Conservation (phyloP, 179 eudicot genomes). For the Heliamphora pulchella region DNA sequence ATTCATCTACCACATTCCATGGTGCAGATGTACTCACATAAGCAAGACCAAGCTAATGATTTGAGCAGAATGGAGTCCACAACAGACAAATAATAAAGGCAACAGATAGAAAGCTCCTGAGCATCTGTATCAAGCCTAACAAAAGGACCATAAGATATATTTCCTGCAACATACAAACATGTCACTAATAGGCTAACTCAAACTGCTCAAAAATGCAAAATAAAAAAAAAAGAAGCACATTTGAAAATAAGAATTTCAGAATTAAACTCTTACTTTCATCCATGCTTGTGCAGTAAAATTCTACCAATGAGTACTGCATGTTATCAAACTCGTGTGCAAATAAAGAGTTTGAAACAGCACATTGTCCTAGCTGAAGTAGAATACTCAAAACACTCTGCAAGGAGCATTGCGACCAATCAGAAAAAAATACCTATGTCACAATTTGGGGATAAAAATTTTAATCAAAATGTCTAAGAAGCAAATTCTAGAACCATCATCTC, state of each 20-base stretch:
- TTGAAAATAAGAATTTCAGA: neutral
- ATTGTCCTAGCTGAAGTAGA: slow-evolving; percentile 66
- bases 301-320: slow-evolving; percentile 46
- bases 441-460: neutral
- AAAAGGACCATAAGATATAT: slow-evolving; percentile 63
- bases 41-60: slow-evolving; percentile 72
- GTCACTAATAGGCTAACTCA: neutral
- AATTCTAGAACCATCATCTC: neutral
- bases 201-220: neutral
- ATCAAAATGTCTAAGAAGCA: neutral
- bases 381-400: slow-evolving; percentile 65
- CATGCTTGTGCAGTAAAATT: slow-evolving; percentile 40
- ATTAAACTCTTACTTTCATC: slow-evolving; percentile 35
- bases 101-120: slow-evolving; percentile 71
- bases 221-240: too few relatives aligned
- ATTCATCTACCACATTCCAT: slow-evolving; percentile 5
- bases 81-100: slow-evolving; percentile 66
- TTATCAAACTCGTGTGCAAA: slow-evolving; percentile 59
- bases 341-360: slow-evolving; percentile 38
- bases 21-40: slow-evolving; percentile 53
- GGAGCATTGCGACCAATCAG: neutral
- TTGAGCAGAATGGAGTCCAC: slow-evolving; percentile 55
- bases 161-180: slow-evolving; percentile 41
- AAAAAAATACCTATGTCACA: neutral
- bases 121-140: slow-evolving; percentile 54